Percentiles rank a stretch among this genome's conserved stretches.
Evolutionary conservation across 768 basidiomycete genomes (phyloP).

Genomic region (Leccinellum albellum): DNA sequence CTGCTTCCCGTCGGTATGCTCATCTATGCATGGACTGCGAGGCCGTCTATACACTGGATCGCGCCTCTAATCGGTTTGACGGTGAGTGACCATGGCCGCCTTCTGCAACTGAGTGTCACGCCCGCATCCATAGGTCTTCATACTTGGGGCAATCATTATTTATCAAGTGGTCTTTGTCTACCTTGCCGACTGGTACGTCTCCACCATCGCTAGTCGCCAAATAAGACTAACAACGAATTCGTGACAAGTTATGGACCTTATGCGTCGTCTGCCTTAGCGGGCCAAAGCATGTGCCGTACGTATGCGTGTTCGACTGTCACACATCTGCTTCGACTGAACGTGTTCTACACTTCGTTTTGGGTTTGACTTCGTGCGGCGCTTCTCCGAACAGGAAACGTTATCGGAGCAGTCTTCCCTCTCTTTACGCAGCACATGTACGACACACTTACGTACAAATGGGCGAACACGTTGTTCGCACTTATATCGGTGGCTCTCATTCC

Average conservation of each 20-base stretch:
- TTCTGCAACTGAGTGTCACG: not conserved
- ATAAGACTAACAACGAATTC: not conserved
- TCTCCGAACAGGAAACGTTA: conserved; percentile 41
- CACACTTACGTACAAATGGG: conserved; percentile 55
- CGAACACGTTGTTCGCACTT: conserved; percentile 52
- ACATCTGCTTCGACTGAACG: conserved; percentile 3
- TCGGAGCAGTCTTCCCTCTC: conserved; percentile 54
- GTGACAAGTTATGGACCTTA: conserved; percentile 48
- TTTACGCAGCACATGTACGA: conserved; percentile 60
- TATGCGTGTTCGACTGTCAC: conserved; percentile 5
- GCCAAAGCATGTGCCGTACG: conserved; percentile 58
- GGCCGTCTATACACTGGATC: conserved; percentile 55
- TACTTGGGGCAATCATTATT: conserved; percentile 49
- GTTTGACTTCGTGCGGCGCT: not conserved
- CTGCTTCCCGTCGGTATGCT: conserved; percentile 60
- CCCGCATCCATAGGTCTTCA: conserved; percentile 39
- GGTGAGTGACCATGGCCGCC: conserved; percentile 5
- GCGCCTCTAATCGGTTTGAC: conserved; percentile 32
- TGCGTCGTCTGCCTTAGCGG: conserved; percentile 67
- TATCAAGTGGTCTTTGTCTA: conserved; percentile 61
- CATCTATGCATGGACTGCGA: conserved; percentile 70
- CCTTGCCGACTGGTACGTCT: conserved; percentile 57
- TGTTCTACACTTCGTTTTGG: conserved; percentile 16
- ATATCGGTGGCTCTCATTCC: conserved; percentile 53
- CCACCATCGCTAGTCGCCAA: not conserved